A percentile compares a stretch with the other conserved stretches of the same genome.
Conservation (phyloP, 192 early-diverging fungal species). For the Gigaspora rosea region DNA sequence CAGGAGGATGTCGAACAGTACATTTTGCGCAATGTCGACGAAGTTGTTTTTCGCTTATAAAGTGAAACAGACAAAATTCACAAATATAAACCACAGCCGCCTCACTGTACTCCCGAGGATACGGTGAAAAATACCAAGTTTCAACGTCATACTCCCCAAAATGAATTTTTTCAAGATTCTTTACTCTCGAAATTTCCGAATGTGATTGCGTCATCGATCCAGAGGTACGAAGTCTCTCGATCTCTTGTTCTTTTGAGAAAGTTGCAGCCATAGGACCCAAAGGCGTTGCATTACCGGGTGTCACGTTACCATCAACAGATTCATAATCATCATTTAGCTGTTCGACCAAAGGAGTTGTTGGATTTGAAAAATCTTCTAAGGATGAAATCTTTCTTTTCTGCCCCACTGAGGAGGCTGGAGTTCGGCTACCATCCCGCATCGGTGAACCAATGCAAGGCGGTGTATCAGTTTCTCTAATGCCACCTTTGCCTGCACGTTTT, state of each 20-base stretch:
- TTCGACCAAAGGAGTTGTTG: constrained; percentile 26
- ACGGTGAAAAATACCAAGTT: constrained; percentile 99
- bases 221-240: constrained; percentile 88
- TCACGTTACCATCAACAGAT: not conserved
- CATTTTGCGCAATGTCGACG: constrained; percentile 86
- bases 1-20: constrained; percentile 91
- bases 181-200: constrained; percentile 91
- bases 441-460: constrained; percentile 48
- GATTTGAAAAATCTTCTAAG: constrained; percentile 40
- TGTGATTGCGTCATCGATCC: constrained; percentile 98
- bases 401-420: constrained; percentile 44
- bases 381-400: constrained; percentile 54
- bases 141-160: constrained; percentile 92
- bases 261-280: constrained; percentile 29
- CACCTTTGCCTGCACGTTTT: constrained; percentile 58
- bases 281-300: not conserved
- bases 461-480: constrained; percentile 39
- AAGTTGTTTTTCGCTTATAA: constrained; percentile 71
- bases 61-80: constrained; percentile 92
- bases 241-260: constrained; percentile 95
- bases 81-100: constrained; percentile 86
- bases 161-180: constrained; percentile 91
- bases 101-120: constrained; percentile 85
- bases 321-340: not conserved
- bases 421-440: constrained; percentile 30